These are phyloP conservation scores for Toxicodendron radicans DNA, from an alignment of 345 rosid genomes.

Conservation along the genomic window DNA sequence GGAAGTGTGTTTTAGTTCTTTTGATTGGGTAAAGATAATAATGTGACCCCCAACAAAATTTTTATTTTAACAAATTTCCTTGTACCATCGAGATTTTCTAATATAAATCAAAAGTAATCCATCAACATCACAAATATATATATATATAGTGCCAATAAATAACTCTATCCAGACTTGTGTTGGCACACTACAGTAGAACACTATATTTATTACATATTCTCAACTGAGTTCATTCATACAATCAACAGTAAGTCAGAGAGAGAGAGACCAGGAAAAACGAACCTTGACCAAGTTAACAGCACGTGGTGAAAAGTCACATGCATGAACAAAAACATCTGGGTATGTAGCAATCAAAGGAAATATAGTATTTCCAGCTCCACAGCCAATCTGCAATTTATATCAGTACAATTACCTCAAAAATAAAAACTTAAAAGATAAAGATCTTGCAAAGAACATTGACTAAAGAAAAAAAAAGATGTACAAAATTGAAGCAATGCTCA, in stretches of 20 bases:
- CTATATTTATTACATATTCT: background rate
- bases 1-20: too few species aligned
- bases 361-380: constrained; percentile 92
- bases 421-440: background rate
- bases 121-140: too few species aligned
- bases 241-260: background rate
- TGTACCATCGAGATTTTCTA: too few species aligned
- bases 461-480: background rate
- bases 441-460: background rate
- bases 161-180: background rate
- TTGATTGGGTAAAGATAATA: too few species aligned
- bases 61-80: too few species aligned
- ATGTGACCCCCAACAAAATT: too few species aligned
- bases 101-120: too few species aligned
- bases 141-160: background rate
- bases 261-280: constrained; percentile 21
- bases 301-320: constrained; percentile 88
- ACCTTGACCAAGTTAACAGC: constrained; percentile 93
- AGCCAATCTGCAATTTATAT: constrained; percentile 64
- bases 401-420: background rate
- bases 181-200: background rate
- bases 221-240: background rate
- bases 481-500: background rate
- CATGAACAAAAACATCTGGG: constrained; percentile 75
- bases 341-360: constrained; percentile 79